A percentile compares a stretch with the other conserved stretches of the same genome.
Conservation (phyloP, 169 alveolate species). For the Eimeria acervulina region DNA sequence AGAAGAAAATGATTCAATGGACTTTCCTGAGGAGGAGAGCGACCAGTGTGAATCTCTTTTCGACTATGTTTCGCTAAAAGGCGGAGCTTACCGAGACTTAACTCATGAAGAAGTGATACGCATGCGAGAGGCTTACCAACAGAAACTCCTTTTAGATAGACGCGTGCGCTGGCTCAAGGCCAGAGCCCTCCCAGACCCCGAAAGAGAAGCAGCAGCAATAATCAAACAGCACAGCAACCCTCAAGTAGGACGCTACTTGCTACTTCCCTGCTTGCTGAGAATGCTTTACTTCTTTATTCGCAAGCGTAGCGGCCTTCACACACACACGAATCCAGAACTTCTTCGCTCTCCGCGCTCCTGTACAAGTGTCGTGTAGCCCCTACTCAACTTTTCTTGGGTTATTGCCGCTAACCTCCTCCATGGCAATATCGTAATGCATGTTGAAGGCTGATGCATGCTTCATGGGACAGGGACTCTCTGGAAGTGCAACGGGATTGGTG, state of each 20-base stretch:
- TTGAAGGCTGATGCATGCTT: neutral
- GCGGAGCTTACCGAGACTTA: conserved; percentile 34
- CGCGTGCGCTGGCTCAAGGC: conserved; percentile 78
- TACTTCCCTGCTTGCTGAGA: neutral
- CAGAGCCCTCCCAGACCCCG: conserved; percentile 78
- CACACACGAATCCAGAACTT: neutral
- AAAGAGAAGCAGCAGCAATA: conserved; percentile 60
- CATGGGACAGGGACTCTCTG: neutral
- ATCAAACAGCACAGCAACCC: neutral
- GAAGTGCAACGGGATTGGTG: neutral
- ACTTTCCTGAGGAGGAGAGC: neutral
- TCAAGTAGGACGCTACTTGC: neutral
- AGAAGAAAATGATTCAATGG: neutral
- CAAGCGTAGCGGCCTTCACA: no score
- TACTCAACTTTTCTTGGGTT: neutral
- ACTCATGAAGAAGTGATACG: conserved; percentile 76
- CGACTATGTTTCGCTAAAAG: neutral
- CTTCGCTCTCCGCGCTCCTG: neutral
- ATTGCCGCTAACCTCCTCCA: neutral
- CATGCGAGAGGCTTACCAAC: conserved; percentile 64
- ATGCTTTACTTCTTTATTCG: neutral
- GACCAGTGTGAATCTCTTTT: neutral
- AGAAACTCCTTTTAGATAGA: conserved; percentile 36
- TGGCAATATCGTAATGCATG: neutral
- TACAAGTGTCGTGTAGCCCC: neutral